phyloP scores from a whole-genome alignment of 129 eudicot species.

The Helianthus annuus region HanXRQr2.0-SUNRISE NC_035433.2:87300053-87300552 shows the following conservation, averaged over 20 bases:
- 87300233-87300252: constrained; percentile 63
- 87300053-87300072: constrained; percentile 50
- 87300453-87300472: constrained; percentile 59
- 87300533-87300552: constrained; percentile 58
- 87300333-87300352: constrained; percentile 40
- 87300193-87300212: constrained; percentile 50
- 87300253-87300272: constrained; percentile 49
- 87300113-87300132: constrained; percentile 50
- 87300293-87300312: constrained; percentile 32
- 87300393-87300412: constrained; percentile 50
- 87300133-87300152: constrained; percentile 55
- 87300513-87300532: constrained; percentile 60
- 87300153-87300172: constrained; percentile 65
- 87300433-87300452: constrained; percentile 48
- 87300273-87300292: constrained; percentile 50
- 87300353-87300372: constrained; percentile 48
- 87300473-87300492: constrained; percentile 44
- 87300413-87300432: constrained; percentile 75
- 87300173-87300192: constrained; percentile 55
- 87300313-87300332: constrained; percentile 60
- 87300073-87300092: constrained; percentile 55
- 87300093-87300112: constrained; percentile 60
- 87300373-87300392: constrained; percentile 61
- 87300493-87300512: constrained; percentile 58
- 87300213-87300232: constrained; percentile 53